A percentile compares a stretch with the other conserved stretches of the same genome.
Evolutionary conservation across 129 eudicot species (phyloP).

Genomic region (Tagetes patula): DNA sequence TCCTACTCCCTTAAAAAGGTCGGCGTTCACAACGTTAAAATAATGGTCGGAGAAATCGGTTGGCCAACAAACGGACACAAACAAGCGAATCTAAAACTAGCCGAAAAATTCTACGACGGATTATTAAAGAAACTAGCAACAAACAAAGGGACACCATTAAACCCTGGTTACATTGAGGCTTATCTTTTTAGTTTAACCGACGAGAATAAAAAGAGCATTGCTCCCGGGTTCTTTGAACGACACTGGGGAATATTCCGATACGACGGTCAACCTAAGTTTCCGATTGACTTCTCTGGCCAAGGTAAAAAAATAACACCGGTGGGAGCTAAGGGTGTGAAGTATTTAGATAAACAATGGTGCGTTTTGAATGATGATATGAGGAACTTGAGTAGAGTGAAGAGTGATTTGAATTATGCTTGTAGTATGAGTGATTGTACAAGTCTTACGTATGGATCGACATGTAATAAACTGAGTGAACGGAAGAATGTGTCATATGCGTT

Average conservation of each 20-base stretch:
- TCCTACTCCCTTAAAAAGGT: conserved; percentile 40
- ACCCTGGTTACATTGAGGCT: conserved; percentile 43
- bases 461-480: conserved; percentile 28
- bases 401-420: conserved; percentile 46
- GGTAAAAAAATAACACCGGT: conserved; percentile 39
- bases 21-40: conserved; percentile 28
- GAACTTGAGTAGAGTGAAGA: conserved; percentile 17
- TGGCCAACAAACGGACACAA: conserved; percentile 60
- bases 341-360: conserved; percentile 46
- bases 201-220: conserved; percentile 43
- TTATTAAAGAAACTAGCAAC: conserved; percentile 31
- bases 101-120: conserved; percentile 43
- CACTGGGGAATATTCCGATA: conserved; percentile 59
- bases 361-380: conserved; percentile 36
- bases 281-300: conserved; percentile 38
- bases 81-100: conserved; percentile 33
- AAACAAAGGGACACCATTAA: conserved; percentile 46
- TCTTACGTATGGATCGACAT: conserved; percentile 29
- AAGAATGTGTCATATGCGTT: conserved; percentile 50
- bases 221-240: conserved; percentile 48
- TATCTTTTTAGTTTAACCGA: conserved; percentile 47
- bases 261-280: conserved; percentile 56
- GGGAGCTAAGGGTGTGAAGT: conserved; percentile 42
- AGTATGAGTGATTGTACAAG: conserved; percentile 50
- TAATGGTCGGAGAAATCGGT: conserved; percentile 55